Percentiles rank a stretch among this genome's conserved stretches.
These are phyloP conservation scores for Globisporangium polare DNA, from an alignment of 352 stramenopile species.

Conservation along the genomic window DNA sequence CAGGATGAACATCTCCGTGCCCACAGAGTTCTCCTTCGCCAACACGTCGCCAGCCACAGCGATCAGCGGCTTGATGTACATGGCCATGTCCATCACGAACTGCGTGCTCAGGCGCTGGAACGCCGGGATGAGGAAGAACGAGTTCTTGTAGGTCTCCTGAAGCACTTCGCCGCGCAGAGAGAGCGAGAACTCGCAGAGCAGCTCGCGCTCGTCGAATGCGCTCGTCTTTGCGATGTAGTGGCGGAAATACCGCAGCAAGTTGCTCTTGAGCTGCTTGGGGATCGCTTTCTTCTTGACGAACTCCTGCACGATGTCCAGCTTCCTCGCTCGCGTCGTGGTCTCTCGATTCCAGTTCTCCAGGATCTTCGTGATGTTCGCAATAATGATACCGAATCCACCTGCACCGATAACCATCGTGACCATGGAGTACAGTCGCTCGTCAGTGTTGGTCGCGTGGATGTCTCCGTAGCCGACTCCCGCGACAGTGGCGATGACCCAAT, in stretches of 20 bases:
- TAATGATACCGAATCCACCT: slow-evolving; percentile 75
- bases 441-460: slow-evolving; percentile 63
- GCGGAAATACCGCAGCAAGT: slow-evolving; percentile 66
- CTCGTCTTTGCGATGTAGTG: slow-evolving; percentile 81
- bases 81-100: slow-evolving; percentile 82
- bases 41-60: slow-evolving; percentile 62
- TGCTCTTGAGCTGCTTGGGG: slow-evolving; percentile 42
- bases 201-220: slow-evolving; percentile 67
- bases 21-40: slow-evolving; percentile 54
- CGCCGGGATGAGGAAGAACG: slow-evolving; percentile 69
- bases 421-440: slow-evolving; percentile 71
- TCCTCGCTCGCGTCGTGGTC: slow-evolving; percentile 40
- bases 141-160: slow-evolving; percentile 70
- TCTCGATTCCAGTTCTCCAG: slow-evolving; percentile 77
- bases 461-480: slow-evolving; percentile 84
- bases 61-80: slow-evolving; percentile 83
- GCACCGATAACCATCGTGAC: slow-evolving; percentile 69
- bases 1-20: slow-evolving; percentile 82
- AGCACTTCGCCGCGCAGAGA: slow-evolving; percentile 71
- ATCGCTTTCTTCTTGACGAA: slow-evolving; percentile 65
- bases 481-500: slow-evolving; percentile 82
- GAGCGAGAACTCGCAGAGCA: slow-evolving; percentile 73
- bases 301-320: slow-evolving; percentile 59
- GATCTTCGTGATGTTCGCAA: slow-evolving; percentile 83
- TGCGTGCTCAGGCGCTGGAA: slow-evolving; percentile 68